These are phyloP conservation scores for Colletotrichum plurivorum DNA, from an alignment of 2,329 filamentous ascomycete species.

Conservation along the genomic window DNA sequence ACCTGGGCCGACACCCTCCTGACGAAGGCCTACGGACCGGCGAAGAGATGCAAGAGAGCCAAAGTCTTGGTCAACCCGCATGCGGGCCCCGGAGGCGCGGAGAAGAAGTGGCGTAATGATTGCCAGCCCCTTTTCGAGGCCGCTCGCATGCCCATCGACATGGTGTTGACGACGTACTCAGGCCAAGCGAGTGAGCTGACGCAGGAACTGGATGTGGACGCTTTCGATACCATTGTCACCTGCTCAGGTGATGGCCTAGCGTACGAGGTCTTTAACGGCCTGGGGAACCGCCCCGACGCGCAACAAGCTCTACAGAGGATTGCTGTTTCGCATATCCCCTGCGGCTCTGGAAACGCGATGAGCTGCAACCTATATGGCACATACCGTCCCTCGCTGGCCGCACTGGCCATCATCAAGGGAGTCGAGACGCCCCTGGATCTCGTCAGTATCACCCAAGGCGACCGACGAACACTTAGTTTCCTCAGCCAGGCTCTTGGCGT, in stretches of 20 bases:
- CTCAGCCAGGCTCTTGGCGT: slow-evolving; percentile 92
- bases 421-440: slow-evolving; percentile 87
- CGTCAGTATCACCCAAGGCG: slow-evolving; percentile 87
- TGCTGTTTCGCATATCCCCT: slow-evolving; percentile 89
- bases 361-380: slow-evolving; percentile 91
- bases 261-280: slow-evolving; percentile 94
- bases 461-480: slow-evolving; percentile 83
- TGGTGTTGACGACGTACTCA: slow-evolving; percentile 77
- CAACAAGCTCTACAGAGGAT: slow-evolving; percentile 80
- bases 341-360: slow-evolving; percentile 95
- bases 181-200: slow-evolving; percentile 87
- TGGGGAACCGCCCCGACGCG: slow-evolving; percentile 84
- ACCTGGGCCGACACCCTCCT: slow-evolving; percentile 77
- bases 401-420: slow-evolving; percentile 89
- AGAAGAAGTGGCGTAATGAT: slow-evolving; percentile 79
- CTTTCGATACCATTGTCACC: slow-evolving; percentile 87
- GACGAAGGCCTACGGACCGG: slow-evolving; percentile 77
- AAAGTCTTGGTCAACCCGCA: slow-evolving; percentile 94
- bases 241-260: slow-evolving; percentile 94
- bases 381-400: slow-evolving; percentile 79
- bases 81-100: slow-evolving; percentile 84
- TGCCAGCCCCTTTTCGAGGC: slow-evolving; percentile 88
- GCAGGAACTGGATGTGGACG: slow-evolving; percentile 80
- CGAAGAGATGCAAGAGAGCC: slow-evolving; percentile 80
- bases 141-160: slow-evolving; percentile 82